Evolutionary conservation across 1,284 basidiomycete genomes (phyloP), one percentile per base, ranked within the genome.

Genomic region (Coniophora puteana): DNA sequence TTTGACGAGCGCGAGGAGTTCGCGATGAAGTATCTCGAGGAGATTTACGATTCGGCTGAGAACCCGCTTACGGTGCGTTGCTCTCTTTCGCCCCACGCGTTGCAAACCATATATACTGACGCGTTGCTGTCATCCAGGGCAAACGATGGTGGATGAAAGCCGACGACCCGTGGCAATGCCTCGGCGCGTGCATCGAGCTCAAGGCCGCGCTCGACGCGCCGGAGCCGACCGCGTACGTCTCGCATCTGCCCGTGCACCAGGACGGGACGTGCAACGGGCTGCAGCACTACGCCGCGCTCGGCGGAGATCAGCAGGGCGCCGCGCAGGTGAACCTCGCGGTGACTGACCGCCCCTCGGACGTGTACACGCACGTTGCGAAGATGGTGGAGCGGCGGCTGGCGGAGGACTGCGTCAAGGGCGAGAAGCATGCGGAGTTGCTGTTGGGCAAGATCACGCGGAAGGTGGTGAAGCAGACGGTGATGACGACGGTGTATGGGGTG

Each of bases 401-500:
- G 36, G 66, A 73, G 51, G 74, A 76, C 46, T 55, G 72, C 7
- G 24, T 18, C 8, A 44, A 35, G 5, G 83, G 79, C 4, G 54
- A 74, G 11, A 65, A 71, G 41, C 66, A 72, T 38, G 93, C 93
- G 1, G 51, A 69, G 40, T 54, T 89, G 51, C 72, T 97, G 14
- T 50, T 74, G 27, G 92, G 89, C 38, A 92, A 93, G 59, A 77
- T 99, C 31, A 77, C 91, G 6, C 71, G 96, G 35, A 99, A 99
- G 66, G 86, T 98, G 18, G 95, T 99, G 53, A 99, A 99, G 74
- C 95, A 99, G 71, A 98, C 95, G 14, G 90, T 86, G 53, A 99
- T 99, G 96, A 99, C 96, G 0, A 99, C 96, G 8, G 96, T 99
- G 26, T 99, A 99, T 61, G 95, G 94, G 31, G 95, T 99, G 17